A percentile compares a stretch with the other conserved stretches of the same genome.
phyloP scores from a whole-genome alignment of 306 rosid genomes.

The barrel medic (Medicago truncatula) region MtrunA17r5.0-ANR NC_053044.1:43847001-43847500 shows the following conservation, averaged over 20 bases:
- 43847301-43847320: neutral
- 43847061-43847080: too few relatives aligned
- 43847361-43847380: constrained; percentile 71
- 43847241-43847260: constrained; percentile 26
- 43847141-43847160: constrained; percentile 6
- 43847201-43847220: constrained; percentile 25
- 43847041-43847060: too few relatives aligned
- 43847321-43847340: constrained; percentile 10
- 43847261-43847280: constrained; percentile 30
- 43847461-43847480: constrained; percentile 65
- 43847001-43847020: neutral
- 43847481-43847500: constrained; percentile 67
- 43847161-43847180: neutral
- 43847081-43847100: too few relatives aligned
- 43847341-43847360: constrained; percentile 55
- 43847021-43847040: neutral
- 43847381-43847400: constrained; percentile 80
- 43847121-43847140: neutral
- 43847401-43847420: constrained; percentile 72
- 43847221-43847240: constrained; percentile 39
- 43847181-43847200: constrained; percentile 12
- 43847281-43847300: constrained; percentile 25
- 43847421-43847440: constrained; percentile 72
- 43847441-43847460: constrained; percentile 60
- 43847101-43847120: too few relatives aligned